Conservation (phyloP, 192 early-diverging fungal species). For the Linnemannia hyalina region DNA sequence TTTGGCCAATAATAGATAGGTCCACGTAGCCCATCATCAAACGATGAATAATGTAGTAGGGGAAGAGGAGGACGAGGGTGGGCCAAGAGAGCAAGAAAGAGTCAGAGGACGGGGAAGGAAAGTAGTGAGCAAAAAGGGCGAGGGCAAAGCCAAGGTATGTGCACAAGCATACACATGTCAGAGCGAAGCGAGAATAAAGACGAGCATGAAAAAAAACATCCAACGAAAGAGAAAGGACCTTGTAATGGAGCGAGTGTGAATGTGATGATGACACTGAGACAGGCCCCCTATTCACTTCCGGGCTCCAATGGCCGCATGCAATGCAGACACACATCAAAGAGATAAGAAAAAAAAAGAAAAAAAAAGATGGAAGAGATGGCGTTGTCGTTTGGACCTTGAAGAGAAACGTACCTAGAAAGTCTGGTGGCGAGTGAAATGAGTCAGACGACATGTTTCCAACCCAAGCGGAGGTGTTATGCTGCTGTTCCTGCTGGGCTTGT, state of each 20-base stretch:
- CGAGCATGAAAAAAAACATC: too few relatives aligned
- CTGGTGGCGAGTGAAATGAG: constrained; percentile 26
- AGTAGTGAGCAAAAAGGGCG: neutral
- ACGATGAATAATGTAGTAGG: neutral
- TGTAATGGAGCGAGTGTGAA: neutral
- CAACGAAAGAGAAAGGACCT: neutral
- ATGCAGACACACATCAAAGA: neutral
- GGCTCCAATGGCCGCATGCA: neutral
- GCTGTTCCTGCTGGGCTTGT: constrained; percentile 15
- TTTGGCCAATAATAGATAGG: neutral
- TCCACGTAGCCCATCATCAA: neutral
- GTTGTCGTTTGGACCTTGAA: neutral
- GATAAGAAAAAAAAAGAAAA: neutral
- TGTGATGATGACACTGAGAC: neutral
- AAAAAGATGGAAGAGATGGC: neutral
- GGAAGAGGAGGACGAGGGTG: neutral
- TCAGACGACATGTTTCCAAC: constrained; percentile 19
- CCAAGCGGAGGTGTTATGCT: constrained; percentile 22
- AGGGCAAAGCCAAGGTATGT: constrained; percentile 1
- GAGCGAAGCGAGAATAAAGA: neutral
- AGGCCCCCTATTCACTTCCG: neutral
- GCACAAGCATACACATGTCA: neutral
- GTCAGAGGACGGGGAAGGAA: neutral
- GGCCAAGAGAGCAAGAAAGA: too few relatives aligned
- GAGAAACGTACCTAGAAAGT: constrained; percentile 27